phyloP scores from a whole-genome alignment of 371 early-diverging fungal species.

The Mucor velutinosus region DNA sequence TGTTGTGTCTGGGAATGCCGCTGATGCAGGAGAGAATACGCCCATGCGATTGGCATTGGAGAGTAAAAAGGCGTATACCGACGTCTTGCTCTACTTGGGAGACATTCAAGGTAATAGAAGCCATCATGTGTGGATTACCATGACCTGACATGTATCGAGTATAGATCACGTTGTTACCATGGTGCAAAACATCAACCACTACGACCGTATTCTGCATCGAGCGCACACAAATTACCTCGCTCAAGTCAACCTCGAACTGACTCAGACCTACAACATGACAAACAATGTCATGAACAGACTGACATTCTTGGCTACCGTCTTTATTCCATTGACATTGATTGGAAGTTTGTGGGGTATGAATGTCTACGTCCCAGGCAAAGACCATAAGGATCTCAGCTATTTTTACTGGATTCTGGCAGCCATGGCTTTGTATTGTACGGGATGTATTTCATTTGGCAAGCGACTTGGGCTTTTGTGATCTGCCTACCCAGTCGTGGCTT shows the following conservation, averaged over 20 bases:
- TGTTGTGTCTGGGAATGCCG: not conserved
- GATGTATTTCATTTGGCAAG: constrained; percentile 32
- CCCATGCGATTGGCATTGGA: not conserved
- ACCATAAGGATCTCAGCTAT: constrained; percentile 59
- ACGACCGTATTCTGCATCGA: constrained; percentile 76
- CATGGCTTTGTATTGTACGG: constrained; percentile 45
- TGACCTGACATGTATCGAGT: not conserved
- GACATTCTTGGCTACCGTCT: constrained; percentile 79
- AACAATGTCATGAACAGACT: constrained; percentile 82
- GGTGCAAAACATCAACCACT: constrained; percentile 74
- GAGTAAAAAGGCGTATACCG: constrained; percentile 38
- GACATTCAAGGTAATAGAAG: constrained; percentile 78
- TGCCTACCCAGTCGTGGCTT: constrained; percentile 5
- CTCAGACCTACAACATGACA: constrained; percentile 75
- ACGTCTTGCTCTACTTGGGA: constrained; percentile 76
- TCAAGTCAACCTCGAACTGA: constrained; percentile 80
- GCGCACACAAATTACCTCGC: constrained; percentile 85
- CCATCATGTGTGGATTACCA: not conserved
- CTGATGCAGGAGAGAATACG: constrained; percentile 1
- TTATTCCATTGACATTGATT: constrained; percentile 89
- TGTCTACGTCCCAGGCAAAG: constrained; percentile 68
- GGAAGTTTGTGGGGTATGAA: constrained; percentile 74
- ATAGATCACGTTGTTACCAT: constrained; percentile 80
- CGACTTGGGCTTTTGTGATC: constrained; percentile 20
- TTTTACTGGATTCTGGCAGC: constrained; percentile 73